These are phyloP conservation scores for Cordyceps javanica DNA, from an alignment of 2,329 filamentous ascomycete genomes.

Conservation along the genomic window DNA sequence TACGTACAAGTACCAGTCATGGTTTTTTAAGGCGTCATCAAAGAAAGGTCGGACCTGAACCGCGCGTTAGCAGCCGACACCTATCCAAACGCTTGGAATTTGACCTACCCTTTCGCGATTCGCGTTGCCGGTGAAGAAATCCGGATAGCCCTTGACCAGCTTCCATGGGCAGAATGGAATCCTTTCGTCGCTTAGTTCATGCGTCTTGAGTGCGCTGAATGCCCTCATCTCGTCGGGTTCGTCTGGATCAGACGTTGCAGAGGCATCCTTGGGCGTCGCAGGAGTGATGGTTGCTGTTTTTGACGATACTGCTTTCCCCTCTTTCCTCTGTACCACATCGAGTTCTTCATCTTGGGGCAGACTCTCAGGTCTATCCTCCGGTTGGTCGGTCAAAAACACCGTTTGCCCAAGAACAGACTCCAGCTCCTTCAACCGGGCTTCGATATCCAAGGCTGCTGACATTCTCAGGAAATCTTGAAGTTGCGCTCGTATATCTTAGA, in stretches of 20 bases:
- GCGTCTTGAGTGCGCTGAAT: not conserved
- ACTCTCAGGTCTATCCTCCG: not conserved
- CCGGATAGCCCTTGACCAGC: slow-evolving; percentile 51
- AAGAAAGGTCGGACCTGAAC: slow-evolving; percentile 46
- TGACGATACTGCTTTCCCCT: not conserved
- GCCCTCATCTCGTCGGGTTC: slow-evolving; percentile 2
- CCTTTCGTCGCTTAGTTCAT: slow-evolving; percentile 12
- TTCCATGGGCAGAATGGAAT: slow-evolving; percentile 44
- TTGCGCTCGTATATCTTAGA: not conserved
- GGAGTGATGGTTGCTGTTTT: not conserved
- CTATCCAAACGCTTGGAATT: not conserved
- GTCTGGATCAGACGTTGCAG: not conserved
- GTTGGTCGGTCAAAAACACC: not conserved
- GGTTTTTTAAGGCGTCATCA: slow-evolving; percentile 49
- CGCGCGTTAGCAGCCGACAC: slow-evolving; percentile 9
- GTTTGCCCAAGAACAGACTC: slow-evolving; percentile 7
- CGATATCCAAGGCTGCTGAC: not conserved
- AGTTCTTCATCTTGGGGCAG: not conserved
- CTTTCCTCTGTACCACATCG: not conserved
- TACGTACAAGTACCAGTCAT: slow-evolving; percentile 75
- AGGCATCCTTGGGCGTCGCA: not conserved
- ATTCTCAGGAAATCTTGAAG: not conserved
- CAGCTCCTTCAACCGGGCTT: not conserved
- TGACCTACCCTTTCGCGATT: slow-evolving; percentile 43
- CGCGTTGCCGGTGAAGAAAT: slow-evolving; percentile 48